These are phyloP conservation scores for Agaricus blazei DNA, from an alignment of 768 basidiomycete genomes.

Conservation along the genomic window DNA sequence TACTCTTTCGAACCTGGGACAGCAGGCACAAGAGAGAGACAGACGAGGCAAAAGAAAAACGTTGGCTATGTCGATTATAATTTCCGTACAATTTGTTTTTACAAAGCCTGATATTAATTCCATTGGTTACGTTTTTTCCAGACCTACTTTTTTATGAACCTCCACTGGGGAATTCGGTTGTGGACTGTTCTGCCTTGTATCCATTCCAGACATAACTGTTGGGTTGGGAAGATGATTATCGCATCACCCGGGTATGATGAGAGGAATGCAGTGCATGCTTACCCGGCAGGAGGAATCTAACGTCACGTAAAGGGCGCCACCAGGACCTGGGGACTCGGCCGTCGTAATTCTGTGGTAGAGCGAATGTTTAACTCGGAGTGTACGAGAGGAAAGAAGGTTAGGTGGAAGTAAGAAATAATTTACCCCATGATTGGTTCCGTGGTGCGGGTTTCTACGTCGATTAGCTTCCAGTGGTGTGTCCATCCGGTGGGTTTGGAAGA, in stretches of 20 bases:
- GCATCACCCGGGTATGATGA: too few relatives aligned
- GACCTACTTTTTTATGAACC: conserved; percentile 3
- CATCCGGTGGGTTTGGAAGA: not conserved
- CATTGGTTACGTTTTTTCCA: not conserved
- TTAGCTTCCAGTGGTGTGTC: conserved; percentile 5
- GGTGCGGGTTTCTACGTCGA: conserved; percentile 4
- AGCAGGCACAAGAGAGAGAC: too few relatives aligned
- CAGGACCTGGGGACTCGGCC: not conserved
- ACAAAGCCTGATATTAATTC: not conserved
- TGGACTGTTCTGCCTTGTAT: not conserved
- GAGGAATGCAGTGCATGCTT: not conserved
- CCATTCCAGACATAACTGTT: not conserved
- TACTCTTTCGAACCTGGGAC: too few relatives aligned
- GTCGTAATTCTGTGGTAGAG: not conserved
- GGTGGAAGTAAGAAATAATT: not conserved
- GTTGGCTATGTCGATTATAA: not conserved
- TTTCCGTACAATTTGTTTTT: not conserved
- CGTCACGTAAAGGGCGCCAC: not conserved
- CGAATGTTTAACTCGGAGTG: not conserved
- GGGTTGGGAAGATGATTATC: too few relatives aligned
- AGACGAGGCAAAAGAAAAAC: not conserved
- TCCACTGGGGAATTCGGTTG: conserved; percentile 8
- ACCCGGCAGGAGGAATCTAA: not conserved
- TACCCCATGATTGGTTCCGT: conserved; percentile 4
- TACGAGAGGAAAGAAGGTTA: not conserved